These are phyloP conservation scores for Mycena filopes DNA, from an alignment of 768 basidiomycete genomes.

Conservation along the genomic window DNA sequence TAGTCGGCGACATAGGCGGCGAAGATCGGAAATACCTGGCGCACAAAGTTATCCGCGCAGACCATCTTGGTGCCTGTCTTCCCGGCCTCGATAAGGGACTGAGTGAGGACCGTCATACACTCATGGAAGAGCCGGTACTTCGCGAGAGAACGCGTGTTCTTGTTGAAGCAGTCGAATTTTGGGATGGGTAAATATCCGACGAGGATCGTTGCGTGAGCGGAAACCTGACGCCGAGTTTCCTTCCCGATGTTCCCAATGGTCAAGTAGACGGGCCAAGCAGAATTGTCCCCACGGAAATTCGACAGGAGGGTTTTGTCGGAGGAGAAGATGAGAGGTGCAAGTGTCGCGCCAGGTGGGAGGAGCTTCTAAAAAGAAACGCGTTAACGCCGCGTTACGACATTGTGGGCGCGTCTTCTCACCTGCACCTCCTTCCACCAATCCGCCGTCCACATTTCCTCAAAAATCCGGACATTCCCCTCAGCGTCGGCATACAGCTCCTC, in stretches of 20 bases:
- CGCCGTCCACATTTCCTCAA: conserved; percentile 41
- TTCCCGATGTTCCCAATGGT: conserved; percentile 46
- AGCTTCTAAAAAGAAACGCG: conserved; percentile 4
- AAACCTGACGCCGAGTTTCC: conserved; percentile 35
- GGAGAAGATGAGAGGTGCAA: conserved; percentile 44
- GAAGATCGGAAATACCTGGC: too few relatives aligned
- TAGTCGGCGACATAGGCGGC: too few relatives aligned
- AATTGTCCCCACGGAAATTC: not conserved
- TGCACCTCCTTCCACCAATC: conserved; percentile 47
- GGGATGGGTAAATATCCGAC: conserved; percentile 47
- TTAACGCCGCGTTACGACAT: too few relatives aligned
- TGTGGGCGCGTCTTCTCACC: conserved; percentile 30
- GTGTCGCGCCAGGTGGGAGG: not conserved
- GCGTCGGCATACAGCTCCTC: conserved; percentile 24
- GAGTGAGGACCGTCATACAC: conserved; percentile 39
- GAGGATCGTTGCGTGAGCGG: conserved; percentile 41
- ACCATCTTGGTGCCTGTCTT: too few relatives aligned
- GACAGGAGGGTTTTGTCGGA: conserved; percentile 48
- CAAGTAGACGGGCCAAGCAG: conserved; percentile 48
- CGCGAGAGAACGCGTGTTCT: too few relatives aligned
- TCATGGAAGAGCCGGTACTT: conserved; percentile 45
- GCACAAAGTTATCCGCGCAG: too few relatives aligned
- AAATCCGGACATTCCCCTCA: conserved; percentile 8
- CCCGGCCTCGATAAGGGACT: conserved; percentile 33
- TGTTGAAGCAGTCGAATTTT: conserved; percentile 38